A percentile compares a stretch with the other conserved stretches of the same genome.
phyloP scores from a whole-genome alignment of 345 rosid genomes.

The Syzygium aqueum region DNA sequence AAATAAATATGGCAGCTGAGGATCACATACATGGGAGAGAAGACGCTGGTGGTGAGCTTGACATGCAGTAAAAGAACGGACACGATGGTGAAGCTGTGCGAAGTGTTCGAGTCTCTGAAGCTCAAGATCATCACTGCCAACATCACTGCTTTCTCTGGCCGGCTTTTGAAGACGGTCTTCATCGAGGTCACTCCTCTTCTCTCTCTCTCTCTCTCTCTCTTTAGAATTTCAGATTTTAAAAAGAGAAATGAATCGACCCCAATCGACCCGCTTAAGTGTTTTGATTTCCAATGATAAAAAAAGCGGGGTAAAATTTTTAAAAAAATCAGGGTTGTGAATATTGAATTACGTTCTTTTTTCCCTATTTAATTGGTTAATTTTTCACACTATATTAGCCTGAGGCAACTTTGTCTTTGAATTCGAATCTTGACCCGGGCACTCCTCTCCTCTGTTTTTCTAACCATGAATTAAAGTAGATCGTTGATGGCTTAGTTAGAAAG shows the following conservation, averaged over 20 bases:
- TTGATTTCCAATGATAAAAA: neutral
- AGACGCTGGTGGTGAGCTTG: slow-evolving; percentile 61
- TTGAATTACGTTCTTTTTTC: neutral
- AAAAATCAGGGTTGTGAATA: neutral
- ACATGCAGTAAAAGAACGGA: slow-evolving; percentile 72
- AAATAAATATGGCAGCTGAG: slow-evolving; percentile 37
- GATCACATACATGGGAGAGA: slow-evolving; percentile 68
- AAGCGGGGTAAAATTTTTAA: neutral
- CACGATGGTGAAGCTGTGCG: slow-evolving; percentile 82
- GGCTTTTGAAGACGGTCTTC: slow-evolving; percentile 68
- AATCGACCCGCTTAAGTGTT: neutral
- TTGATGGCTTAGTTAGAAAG: neutral
- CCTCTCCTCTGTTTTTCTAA: neutral
- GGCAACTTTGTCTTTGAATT: neutral
- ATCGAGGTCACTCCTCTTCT: slow-evolving; percentile 46
- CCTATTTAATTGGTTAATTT: neutral
- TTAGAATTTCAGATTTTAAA: neutral
- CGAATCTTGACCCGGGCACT: neutral
- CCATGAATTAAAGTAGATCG: neutral
- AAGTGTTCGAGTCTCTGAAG: slow-evolving; percentile 72
- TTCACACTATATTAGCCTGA: neutral
- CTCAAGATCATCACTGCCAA: slow-evolving; percentile 72
- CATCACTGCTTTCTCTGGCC: slow-evolving; percentile 62
- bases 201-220: neutral
- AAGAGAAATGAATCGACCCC: neutral